Base-by-base conservation (phyloP, 371 early-diverging fungal genomes). In the Saksenaea oblongispora region DNA sequence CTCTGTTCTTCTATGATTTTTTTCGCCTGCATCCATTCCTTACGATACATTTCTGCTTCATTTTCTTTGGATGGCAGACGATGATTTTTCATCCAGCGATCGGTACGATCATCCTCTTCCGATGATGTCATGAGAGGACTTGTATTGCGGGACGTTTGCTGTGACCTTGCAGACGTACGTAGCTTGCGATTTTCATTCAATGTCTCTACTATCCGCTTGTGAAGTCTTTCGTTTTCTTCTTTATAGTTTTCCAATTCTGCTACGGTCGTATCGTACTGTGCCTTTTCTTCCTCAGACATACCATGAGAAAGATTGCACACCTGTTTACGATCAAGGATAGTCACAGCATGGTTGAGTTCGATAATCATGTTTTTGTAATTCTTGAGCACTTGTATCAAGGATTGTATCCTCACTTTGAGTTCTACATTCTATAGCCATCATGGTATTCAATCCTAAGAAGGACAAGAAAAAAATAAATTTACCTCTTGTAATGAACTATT, bases 401-500 rank as follows among this genome's bases (percentile, higher is more conserved):
- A 76, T 59, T 84, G 84, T 36, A 84, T 64, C 28, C 78, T 75
- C 31, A 82, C 75, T 63, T 87, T 85, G 17, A 86, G 64, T 7
- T 84, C 79, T 13, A 85, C 66, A 59, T 87, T 89, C 85, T 87
- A 66, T 15, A 58, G 17, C 5, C 3, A 41, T 11, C 11, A 9
- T 34, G 5, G 11, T 5, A 22, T 22, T 35, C 24, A 34, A 17
- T 31, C 56, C 34, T 54, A 15, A 24, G 2, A 31, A 26, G 4
- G n/a, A 56, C 27, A 59, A 18, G 13, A 57, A 22, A 35, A 42
- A 0, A 26, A 27, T 27, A n/a, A 55, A 7, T 15, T 61, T 79
- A 88, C 87, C 80, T 88, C 87, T 59, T 84, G 75, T 10, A 85
- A 56, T 1, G 80, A 75, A 41, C 81, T 74, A 9, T 85, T 84